Evolutionary conservation across 768 basidiomycete species (phyloP).

Genomic region (Psilocybe subaeruginosa): DNA sequence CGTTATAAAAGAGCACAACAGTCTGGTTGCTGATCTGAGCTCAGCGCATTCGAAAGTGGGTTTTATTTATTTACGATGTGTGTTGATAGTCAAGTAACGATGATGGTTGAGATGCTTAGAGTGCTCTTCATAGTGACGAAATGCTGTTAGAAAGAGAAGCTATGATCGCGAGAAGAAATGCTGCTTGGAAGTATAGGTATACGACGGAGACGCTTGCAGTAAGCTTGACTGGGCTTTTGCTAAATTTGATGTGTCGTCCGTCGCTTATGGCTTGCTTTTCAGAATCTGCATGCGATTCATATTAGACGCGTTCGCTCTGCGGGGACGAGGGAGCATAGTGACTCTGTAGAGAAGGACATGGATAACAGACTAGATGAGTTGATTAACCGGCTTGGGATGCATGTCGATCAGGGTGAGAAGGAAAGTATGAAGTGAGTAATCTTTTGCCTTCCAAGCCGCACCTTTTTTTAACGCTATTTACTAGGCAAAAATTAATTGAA

Average conservation of each 20-base stretch:
- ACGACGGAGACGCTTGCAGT: constrained; percentile 26
- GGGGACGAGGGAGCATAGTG: not conserved
- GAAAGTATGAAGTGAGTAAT: constrained; percentile 15
- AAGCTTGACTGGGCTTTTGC: constrained; percentile 7
- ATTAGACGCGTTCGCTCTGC: not conserved
- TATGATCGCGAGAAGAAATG: not conserved
- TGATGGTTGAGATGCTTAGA: not conserved
- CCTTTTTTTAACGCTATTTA: not conserved
- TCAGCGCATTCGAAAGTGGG: not conserved
- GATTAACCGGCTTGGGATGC: constrained; percentile 6
- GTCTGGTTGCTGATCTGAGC: not conserved
- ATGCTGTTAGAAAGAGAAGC: too few relatives aligned
- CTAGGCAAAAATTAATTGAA: constrained; percentile 11
- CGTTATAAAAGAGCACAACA: not conserved
- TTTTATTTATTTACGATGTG: not conserved
- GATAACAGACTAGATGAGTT: constrained; percentile 3
- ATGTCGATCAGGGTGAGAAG: not conserved
- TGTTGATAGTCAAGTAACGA: not conserved
- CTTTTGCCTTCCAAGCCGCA: not conserved
- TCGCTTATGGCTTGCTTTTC: not conserved
- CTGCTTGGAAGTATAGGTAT: constrained; percentile 15
- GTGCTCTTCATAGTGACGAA: not conserved
- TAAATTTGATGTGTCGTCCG: not conserved
- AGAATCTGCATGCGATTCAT: constrained; percentile 18
- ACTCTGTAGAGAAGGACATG: not conserved